Evolutionary conservation across 257 asterid species (phyloP).

Genomic region (Marsdenia floribunda): DNA sequence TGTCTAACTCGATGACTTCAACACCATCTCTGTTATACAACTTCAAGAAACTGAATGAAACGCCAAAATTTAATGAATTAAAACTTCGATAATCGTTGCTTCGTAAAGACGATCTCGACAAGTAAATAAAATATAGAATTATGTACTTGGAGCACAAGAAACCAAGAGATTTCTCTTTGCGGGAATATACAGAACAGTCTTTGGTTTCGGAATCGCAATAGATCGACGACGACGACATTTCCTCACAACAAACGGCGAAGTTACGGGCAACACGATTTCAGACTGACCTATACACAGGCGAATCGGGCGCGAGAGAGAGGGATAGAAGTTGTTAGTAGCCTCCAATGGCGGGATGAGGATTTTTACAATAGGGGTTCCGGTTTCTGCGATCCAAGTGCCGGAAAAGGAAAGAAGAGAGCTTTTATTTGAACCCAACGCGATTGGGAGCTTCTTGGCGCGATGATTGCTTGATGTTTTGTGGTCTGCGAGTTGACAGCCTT

Average conservation of each 20-base stretch:
- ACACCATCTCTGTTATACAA: conserved; percentile 50
- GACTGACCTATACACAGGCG: not conserved
- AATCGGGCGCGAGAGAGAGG: not conserved
- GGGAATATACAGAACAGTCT: not conserved
- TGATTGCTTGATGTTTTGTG: no score
- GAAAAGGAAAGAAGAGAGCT: not conserved
- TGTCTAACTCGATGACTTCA: conserved; percentile 52
- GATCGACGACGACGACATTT: not conserved
- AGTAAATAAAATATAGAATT: not conserved
- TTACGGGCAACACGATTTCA: not conserved
- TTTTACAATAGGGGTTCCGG: not conserved
- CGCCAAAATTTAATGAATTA: not conserved
- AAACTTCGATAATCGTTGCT: not conserved
- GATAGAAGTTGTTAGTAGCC: not conserved
- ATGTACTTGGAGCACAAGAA: conserved; percentile 2
- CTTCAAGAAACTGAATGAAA: conserved; percentile 48
- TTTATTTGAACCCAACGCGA: no score
- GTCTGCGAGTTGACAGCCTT: no score
- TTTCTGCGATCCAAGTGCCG: not conserved
- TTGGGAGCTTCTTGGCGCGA: no score
- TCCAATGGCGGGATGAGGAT: not conserved
- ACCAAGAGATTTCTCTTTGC: conserved; percentile 10
- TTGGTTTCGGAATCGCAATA: not conserved
- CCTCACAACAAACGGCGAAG: no score
- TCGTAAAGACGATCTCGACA: not conserved